These are phyloP conservation scores for Cairneyella variabilis DNA, from an alignment of 495 filamentous ascomycete species.

Conservation along the genomic window DNA sequence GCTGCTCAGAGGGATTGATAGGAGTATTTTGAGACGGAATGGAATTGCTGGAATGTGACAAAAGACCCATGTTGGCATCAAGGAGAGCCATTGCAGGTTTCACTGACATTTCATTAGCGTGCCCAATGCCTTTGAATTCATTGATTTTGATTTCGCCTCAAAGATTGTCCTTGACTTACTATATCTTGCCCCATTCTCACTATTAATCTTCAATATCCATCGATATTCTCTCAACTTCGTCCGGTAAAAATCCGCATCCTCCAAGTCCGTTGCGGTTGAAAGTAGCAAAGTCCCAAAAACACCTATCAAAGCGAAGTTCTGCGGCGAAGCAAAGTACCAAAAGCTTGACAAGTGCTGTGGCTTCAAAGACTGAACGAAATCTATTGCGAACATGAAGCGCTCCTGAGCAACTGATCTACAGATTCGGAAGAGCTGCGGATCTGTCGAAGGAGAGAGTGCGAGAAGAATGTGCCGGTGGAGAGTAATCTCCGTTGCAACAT, in stretches of 20 bases:
- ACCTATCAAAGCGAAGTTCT: constrained; percentile 76
- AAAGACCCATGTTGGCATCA: constrained; percentile 23
- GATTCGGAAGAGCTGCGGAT: constrained; percentile 81
- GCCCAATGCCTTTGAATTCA: too few species aligned
- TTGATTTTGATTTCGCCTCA: neutral
- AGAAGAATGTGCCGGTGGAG: constrained; percentile 78
- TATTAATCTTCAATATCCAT: constrained; percentile 88
- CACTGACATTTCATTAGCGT: constrained; percentile 6
- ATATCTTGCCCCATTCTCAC: constrained; percentile 58
- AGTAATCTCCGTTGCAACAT: constrained; percentile 80
- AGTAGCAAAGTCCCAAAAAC: constrained; percentile 78
- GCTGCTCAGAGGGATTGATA: neutral
- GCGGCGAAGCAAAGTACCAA: constrained; percentile 78
- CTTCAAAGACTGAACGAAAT: constrained; percentile 69
- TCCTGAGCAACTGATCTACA: constrained; percentile 87
- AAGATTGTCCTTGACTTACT: neutral
- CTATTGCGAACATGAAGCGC: constrained; percentile 69
- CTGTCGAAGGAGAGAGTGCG: constrained; percentile 45
- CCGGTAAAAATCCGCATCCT: constrained; percentile 92
- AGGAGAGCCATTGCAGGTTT: constrained; percentile 24
- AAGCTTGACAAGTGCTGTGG: constrained; percentile 69
- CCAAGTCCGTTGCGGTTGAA: constrained; percentile 74
- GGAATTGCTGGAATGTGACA: constrained; percentile 5
- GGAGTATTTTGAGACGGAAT: neutral
- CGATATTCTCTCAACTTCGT: constrained; percentile 81